A percentile compares a stretch with the other conserved stretches of the same genome.
phyloP scores from a whole-genome alignment of 2,329 filamentous ascomycete species.

The Westerdykella aurantiaca region DNA sequence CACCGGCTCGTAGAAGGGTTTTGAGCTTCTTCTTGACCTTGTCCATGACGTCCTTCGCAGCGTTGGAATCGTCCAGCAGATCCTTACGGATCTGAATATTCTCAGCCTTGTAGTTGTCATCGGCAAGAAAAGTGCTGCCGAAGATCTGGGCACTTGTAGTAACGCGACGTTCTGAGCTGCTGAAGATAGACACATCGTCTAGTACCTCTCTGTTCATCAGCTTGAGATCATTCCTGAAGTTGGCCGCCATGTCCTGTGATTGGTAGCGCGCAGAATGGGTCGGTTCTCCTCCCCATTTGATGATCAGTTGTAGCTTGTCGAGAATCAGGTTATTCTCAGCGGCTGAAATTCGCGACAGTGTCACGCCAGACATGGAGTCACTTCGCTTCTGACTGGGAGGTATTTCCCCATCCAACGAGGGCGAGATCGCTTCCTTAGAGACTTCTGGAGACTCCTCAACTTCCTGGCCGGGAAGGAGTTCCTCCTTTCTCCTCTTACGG shows the following conservation, averaged over 20 bases:
- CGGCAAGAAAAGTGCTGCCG: slow-evolving; percentile 79
- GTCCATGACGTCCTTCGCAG: slow-evolving; percentile 98
- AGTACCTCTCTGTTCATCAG: slow-evolving; percentile 88
- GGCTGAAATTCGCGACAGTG: slow-evolving; percentile 88
- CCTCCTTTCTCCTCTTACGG: slow-evolving; percentile 71
- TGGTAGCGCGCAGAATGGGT: slow-evolving; percentile 97
- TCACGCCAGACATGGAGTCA: slow-evolving; percentile 83
- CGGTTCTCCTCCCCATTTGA: slow-evolving; percentile 98
- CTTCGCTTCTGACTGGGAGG: slow-evolving; percentile 43
- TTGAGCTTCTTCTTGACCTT: slow-evolving; percentile 99
- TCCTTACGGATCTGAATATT: slow-evolving; percentile 91
- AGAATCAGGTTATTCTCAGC: slow-evolving; percentile 88
- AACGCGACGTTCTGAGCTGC: slow-evolving; percentile 89
- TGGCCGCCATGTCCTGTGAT: slow-evolving; percentile 87
- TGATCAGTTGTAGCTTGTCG: slow-evolving; percentile 93
- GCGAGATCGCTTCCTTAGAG: slow-evolving; percentile 13
- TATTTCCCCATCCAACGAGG: slow-evolving; percentile 12
- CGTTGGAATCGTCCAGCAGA: slow-evolving; percentile 92
- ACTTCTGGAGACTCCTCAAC: slow-evolving; percentile 27
- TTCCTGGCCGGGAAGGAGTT: slow-evolving; percentile 37
- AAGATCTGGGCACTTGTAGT: slow-evolving; percentile 97
- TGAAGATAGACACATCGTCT: slow-evolving; percentile 90
- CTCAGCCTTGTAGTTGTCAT: slow-evolving; percentile 77
- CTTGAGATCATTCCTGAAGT: slow-evolving; percentile 90
- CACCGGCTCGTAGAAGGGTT: slow-evolving; percentile 82